phyloP scores from a whole-genome alignment of 2,329 filamentous ascomycete genomes.

The Xylariomycetidae sp. region DNA sequence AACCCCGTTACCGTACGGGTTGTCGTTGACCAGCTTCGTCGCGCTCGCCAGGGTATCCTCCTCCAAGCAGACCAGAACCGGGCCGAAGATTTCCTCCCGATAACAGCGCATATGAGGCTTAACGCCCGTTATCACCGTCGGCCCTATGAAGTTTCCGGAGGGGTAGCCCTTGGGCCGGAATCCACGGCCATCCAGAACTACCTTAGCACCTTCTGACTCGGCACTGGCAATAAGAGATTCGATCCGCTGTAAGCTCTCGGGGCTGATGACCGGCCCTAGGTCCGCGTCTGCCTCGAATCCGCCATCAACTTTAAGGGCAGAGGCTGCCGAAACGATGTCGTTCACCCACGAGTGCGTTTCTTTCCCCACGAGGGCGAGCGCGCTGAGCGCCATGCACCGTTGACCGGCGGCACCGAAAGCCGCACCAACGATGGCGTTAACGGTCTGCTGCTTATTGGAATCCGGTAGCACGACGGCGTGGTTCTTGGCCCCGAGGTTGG shows the following conservation, averaged over 20 bases:
- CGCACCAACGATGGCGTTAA: conserved; percentile 78
- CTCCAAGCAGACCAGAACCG: conserved; percentile 75
- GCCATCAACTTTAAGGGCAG: conserved; percentile 66
- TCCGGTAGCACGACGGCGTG: conserved; percentile 79
- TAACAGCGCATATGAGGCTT: conserved; percentile 79
- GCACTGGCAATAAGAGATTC: conserved; percentile 69
- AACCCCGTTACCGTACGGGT: conserved; percentile 82
- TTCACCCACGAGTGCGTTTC: conserved; percentile 78
- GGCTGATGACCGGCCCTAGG: conserved; percentile 75
- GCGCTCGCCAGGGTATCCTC: conserved; percentile 73
- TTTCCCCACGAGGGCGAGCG: conserved; percentile 78
- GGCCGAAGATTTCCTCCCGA: conserved; percentile 79
- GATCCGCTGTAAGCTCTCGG: conserved; percentile 72
- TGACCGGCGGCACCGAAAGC: conserved; percentile 82
- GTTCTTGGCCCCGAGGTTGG: conserved; percentile 85
- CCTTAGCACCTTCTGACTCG: conserved; percentile 73
- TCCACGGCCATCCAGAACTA: conserved; percentile 72
- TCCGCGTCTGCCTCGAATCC: conserved; percentile 80
- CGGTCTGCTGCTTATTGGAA: conserved; percentile 83
- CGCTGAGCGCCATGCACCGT: conserved; percentile 81
- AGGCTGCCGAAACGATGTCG: conserved; percentile 71
- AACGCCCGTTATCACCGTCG: conserved; percentile 77
- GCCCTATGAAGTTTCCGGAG: conserved; percentile 78
- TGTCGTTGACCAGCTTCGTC: conserved; percentile 74
- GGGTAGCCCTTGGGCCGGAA: conserved; percentile 72